Conservation (phyloP, 345 rosid genomes). For the Salix koriyanagi region DNA sequence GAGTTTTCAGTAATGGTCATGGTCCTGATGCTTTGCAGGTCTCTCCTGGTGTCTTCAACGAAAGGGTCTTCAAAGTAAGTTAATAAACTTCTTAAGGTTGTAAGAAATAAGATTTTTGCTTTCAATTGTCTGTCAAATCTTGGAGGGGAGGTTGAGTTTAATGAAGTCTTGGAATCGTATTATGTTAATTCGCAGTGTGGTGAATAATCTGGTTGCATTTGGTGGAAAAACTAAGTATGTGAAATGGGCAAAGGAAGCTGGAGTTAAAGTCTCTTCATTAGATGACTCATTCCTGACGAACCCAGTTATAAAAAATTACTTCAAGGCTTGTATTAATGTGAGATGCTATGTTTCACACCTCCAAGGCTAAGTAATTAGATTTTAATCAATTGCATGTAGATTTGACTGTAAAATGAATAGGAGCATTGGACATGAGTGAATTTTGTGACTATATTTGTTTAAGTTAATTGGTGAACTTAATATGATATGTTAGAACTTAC, state of each 20-base stretch:
- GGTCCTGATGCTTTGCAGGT: conserved; percentile 37
- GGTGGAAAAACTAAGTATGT: conserved; percentile 53
- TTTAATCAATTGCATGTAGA: background rate
- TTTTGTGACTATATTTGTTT: background rate
- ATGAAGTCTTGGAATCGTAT: conserved; percentile 11
- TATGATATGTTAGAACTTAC: background rate
- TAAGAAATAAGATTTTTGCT: background rate
- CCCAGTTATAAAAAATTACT: conserved; percentile 31
- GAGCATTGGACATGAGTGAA: background rate
- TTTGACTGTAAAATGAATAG: background rate
- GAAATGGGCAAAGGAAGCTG: conserved; percentile 38
- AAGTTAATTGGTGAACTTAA: background rate
- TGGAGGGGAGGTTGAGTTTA: background rate
- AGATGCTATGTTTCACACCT: background rate
- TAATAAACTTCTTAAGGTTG: background rate
- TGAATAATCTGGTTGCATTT: conserved; percentile 44
- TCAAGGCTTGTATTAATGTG: conserved; percentile 38
- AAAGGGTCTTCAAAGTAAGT: conserved; percentile 36
- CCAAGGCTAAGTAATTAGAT: background rate
- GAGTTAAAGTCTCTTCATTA: conserved; percentile 25
- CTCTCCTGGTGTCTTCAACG: conserved; percentile 46
- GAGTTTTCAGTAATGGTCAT: conserved; percentile 48
- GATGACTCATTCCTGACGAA: conserved; percentile 34
- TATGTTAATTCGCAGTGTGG: conserved; percentile 44
- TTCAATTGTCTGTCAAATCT: background rate